phyloP scores from a whole-genome alignment of 2,329 filamentous ascomycete genomes.

The Drechmeria coniospora region DNA sequence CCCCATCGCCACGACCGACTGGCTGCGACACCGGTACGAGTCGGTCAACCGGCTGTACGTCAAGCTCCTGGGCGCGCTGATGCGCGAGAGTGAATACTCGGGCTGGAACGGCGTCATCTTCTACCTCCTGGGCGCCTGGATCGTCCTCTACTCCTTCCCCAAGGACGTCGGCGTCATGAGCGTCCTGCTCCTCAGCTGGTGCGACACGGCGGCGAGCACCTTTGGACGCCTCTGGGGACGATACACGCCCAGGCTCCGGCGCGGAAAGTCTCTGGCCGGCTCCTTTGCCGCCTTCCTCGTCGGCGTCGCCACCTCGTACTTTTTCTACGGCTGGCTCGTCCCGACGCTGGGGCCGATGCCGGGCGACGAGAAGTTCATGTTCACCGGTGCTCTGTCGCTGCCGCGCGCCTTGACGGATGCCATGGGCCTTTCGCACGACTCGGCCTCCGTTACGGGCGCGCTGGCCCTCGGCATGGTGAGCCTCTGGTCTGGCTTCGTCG shows the following conservation, averaged over 20 bases:
- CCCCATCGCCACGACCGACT: slow-evolving; percentile 69
- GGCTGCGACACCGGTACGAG: slow-evolving; percentile 68
- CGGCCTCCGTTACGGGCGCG: slow-evolving; percentile 51
- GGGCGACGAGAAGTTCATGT: slow-evolving; percentile 61
- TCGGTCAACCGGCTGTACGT: slow-evolving; percentile 82
- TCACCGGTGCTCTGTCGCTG: slow-evolving; percentile 59
- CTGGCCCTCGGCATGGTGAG: slow-evolving; percentile 68
- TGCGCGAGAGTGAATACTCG: slow-evolving; percentile 90
- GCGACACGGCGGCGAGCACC: slow-evolving; percentile 90
- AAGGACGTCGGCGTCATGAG: slow-evolving; percentile 88
- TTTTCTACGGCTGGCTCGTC: slow-evolving; percentile 81
- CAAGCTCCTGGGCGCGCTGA: slow-evolving; percentile 67
- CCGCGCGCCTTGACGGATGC: slow-evolving; percentile 42
- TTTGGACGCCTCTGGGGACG: slow-evolving; percentile 81
- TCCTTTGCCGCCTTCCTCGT: slow-evolving; percentile 70
- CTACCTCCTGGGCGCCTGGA: slow-evolving; percentile 84
- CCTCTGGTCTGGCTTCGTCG: slow-evolving; percentile 75
- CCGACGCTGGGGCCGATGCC: slow-evolving; percentile 51
- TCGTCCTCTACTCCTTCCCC: slow-evolving; percentile 71
- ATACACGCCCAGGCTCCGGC: slow-evolving; percentile 72
- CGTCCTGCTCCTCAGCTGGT: slow-evolving; percentile 88
- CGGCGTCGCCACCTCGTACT: slow-evolving; percentile 65
- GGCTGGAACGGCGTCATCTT: slow-evolving; percentile 96
- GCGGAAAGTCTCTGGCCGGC: slow-evolving; percentile 83
- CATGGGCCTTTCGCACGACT: slow-evolving; percentile 43